phyloP scores from a whole-genome alignment of 1,284 basidiomycete species.

The Exobasidium rhododendri region DNA sequence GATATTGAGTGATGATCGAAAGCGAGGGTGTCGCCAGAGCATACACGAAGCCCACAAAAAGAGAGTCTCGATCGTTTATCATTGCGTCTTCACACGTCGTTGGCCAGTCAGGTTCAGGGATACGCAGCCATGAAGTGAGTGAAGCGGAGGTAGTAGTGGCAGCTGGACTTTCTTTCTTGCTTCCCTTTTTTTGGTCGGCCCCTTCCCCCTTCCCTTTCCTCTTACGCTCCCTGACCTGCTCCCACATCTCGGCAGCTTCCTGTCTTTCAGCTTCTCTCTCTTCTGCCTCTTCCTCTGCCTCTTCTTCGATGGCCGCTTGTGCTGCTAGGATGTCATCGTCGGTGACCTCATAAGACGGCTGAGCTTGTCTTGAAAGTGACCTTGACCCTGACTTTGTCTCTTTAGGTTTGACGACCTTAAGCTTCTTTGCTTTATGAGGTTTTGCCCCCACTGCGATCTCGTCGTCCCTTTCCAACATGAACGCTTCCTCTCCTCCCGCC shows the following conservation, averaged over 20 bases:
- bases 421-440: constrained; percentile 1
- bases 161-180: neutral
- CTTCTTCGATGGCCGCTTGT: constrained; percentile 1
- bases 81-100: constrained; percentile 32
- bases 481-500: neutral
- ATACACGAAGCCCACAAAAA: constrained; percentile 52
- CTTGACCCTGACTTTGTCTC: neutral
- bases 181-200: neutral
- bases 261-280: constrained; percentile 12
- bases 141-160: constrained; percentile 1
- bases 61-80: constrained; percentile 46
- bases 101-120: constrained; percentile 33
- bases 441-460: neutral
- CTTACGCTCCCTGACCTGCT: constrained; percentile 7
- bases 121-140: constrained; percentile 36
- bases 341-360: constrained; percentile 3
- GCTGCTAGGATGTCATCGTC: constrained; percentile 1
- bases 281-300: constrained; percentile 12
- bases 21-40: constrained; percentile 30
- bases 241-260: constrained; percentile 6
- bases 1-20: constrained; percentile 26
- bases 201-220: neutral
- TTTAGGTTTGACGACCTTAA: neutral
- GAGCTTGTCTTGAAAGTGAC: neutral
- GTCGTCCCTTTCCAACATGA: constrained; percentile 4